phyloP scores from a whole-genome alignment of 345 rosid genomes.

The Citrus reticulata region DNA sequence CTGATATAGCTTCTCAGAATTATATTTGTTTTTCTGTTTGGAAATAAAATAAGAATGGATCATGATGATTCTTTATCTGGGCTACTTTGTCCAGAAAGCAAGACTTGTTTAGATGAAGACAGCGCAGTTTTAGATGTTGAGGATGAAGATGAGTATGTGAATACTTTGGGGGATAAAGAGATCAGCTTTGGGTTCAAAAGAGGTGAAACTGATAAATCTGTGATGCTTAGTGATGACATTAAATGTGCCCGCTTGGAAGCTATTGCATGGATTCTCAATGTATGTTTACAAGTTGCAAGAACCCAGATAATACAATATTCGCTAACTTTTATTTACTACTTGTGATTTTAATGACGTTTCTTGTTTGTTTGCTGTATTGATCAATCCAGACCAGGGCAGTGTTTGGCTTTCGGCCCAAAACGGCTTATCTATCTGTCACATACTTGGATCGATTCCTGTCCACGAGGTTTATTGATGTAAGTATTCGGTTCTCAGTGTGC shows the following conservation, averaged over 20 bases:
- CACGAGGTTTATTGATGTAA: conserved; percentile 35
- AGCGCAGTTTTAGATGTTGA: conserved; percentile 4
- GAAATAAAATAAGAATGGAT: conserved; percentile 18
- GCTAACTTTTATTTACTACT: background rate
- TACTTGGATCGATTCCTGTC: conserved; percentile 60
- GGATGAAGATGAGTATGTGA: conserved; percentile 23
- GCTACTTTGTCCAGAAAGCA: conserved; percentile 37
- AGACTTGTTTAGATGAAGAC: conserved; percentile 20
- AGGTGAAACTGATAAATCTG: conserved; percentile 13
- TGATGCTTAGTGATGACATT: conserved; percentile 22
- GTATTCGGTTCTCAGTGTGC: conserved; percentile 3
- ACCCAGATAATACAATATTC: background rate
- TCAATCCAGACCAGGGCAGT: conserved; percentile 38
- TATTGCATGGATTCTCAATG: conserved; percentile 49
- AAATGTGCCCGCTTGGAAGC: conserved; percentile 42
- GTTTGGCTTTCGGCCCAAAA: conserved; percentile 42
- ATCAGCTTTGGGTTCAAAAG: conserved; percentile 23
- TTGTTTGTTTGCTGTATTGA: conserved; percentile 1
- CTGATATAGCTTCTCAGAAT: background rate
- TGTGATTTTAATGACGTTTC: background rate
- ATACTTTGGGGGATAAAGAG: conserved; percentile 39
- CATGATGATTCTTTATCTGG: conserved; percentile 23
- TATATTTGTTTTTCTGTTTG: background rate
- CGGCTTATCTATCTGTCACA: conserved; percentile 46
- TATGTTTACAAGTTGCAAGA: conserved; percentile 28